Base-by-base conservation (phyloP, 495 filamentous ascomycete species). In the Podospora pseudopauciseta region DNA sequence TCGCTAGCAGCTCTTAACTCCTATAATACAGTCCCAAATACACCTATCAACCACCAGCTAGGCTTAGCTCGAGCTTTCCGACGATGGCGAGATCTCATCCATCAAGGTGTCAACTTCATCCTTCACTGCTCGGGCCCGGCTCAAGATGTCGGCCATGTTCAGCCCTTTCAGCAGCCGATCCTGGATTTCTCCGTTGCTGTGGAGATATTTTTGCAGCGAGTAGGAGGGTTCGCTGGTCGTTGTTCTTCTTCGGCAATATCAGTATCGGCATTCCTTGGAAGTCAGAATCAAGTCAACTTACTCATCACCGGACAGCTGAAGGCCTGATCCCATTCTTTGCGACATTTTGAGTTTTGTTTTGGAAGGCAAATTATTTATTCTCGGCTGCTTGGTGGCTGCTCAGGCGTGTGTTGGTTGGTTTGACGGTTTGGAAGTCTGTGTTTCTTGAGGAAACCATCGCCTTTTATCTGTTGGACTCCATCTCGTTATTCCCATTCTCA, bases 231-330 rank as follows among this genome's bases (percentile, higher is more conserved):
- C 60, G 2, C 18, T 58, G 30, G n/a, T 55, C 27, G 67, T 44
- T n/a, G 57, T 16, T 27, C 65, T 28, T 1, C 64, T 63, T n/a
- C 28, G 9, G 5, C 2, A 18, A 2, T 2, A 44, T 72, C 27
- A 70, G 55, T 39, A 1, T 57, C 18, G 4, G 30, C 30, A 7
- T 32, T 16, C 16, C 4, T 15, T 27, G 18, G 5, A 54, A 19
- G 0, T 23, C 30, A 62, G 2, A 30, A 3, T 23, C 0, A 5
- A 20, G 15, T 39, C 11, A 1, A 59, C 70, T 69, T 57, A 74
- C 74, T 65, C 67, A 13, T 74, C 70, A 9, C 70, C 70, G 5
- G 74, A 74, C 23, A 72, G 59, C 11, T 66, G 60, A 18, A 67
- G 27, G 4, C 2, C 44, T 23, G 34, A 6, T 16, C 68, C 32